These are phyloP conservation scores for Ensete glaucum DNA, from an alignment of 176 grass and related monocot genomes.

Conservation along the genomic window DNA sequence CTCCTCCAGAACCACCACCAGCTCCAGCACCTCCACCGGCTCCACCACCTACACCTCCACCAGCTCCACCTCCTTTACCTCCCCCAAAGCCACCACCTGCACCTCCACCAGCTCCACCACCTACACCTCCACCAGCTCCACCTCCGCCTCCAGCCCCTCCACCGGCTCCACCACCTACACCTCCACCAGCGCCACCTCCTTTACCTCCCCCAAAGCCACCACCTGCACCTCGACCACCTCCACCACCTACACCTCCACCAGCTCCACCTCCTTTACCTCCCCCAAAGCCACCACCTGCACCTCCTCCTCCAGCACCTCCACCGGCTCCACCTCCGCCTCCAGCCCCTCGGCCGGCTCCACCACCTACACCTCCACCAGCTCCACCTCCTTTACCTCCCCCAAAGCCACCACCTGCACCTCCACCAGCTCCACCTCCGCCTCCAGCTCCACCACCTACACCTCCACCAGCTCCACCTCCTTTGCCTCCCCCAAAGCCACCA, in stretches of 20 bases:
- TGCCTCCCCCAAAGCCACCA: background rate
- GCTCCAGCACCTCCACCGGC: background rate
- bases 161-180: slow-evolving; percentile 1
- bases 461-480: background rate
- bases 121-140: slow-evolving; percentile 12
- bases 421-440: background rate
- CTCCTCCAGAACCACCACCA: background rate
- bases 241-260: slow-evolving; percentile 2
- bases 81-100: background rate
- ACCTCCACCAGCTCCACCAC: background rate
- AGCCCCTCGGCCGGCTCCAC: slow-evolving; percentile 3
- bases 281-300: background rate
- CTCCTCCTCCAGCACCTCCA: background rate
- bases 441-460: slow-evolving; percentile 12
- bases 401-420: slow-evolving; percentile 7
- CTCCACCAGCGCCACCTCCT: background rate
- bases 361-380: background rate
- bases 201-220: too few species aligned
- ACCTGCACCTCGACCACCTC: background rate
- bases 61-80: background rate
- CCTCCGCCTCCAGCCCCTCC: slow-evolving; percentile 27
- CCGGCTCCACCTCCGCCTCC: background rate
- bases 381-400: background rate
- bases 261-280: background rate
- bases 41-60: background rate